Evolutionary conservation across 108 stramenopile genomes (phyloP).

Genomic region (Stephanodiscus minutulus): DNA sequence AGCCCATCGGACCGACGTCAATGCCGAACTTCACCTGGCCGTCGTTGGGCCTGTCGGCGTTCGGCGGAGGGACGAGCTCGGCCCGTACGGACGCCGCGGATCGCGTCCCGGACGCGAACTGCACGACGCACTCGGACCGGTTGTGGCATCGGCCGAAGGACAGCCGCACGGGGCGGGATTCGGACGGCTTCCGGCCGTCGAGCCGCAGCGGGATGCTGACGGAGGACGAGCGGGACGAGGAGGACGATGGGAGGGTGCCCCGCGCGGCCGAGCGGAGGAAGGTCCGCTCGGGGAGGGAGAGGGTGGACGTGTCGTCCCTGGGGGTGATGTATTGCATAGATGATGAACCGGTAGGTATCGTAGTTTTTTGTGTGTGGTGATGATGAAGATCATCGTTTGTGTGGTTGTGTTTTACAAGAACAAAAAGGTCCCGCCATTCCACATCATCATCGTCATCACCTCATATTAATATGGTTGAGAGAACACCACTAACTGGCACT

Average conservation of each 20-base stretch:
- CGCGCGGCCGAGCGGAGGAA: slow-evolving; percentile 70
- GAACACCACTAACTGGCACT: too few species aligned
- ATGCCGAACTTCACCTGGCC: slow-evolving; percentile 83
- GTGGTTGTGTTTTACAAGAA: too few species aligned
- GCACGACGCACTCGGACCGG: slow-evolving; percentile 72
- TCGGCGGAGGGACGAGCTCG: slow-evolving; percentile 77
- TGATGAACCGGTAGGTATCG: too few species aligned
- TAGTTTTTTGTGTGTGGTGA: background rate
- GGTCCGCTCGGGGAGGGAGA: slow-evolving; percentile 70
- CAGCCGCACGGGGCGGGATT: slow-evolving; percentile 72
- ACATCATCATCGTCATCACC: too few species aligned
- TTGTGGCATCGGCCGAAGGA: slow-evolving; percentile 69
- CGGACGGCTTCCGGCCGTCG: slow-evolving; percentile 68
- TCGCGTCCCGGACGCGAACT: slow-evolving; percentile 71
- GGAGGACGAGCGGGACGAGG: background rate
- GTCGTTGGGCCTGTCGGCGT: slow-evolving; percentile 87
- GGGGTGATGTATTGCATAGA: slow-evolving; percentile 54
- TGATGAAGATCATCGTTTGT: background rate
- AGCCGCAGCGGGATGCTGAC: slow-evolving; percentile 38
- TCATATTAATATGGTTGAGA: too few species aligned
- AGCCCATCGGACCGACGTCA: slow-evolving; percentile 88
- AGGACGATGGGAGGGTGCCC: slow-evolving; percentile 10
- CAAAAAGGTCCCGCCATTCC: too few species aligned
- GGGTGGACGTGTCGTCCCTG: slow-evolving; percentile 68
- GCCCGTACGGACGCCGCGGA: slow-evolving; percentile 58